Evolutionary conservation across 2,329 filamentous ascomycete genomes (phyloP).

Genomic region (Botryotinia calthae): DNA sequence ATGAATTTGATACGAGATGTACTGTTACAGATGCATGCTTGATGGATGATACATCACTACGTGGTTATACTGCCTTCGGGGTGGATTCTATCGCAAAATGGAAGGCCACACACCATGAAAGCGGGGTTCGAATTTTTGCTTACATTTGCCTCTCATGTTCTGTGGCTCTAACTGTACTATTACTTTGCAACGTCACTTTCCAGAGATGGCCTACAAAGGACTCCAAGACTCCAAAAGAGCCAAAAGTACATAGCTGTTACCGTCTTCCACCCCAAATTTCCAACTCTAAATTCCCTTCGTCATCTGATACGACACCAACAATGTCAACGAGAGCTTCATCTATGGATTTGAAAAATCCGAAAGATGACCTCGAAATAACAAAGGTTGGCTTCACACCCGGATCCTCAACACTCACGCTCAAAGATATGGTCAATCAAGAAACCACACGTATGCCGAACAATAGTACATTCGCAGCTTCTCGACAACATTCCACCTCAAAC

Average conservation of each 20-base stretch:
- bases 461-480: not conserved
- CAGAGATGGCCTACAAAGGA: slow-evolving; percentile 11
- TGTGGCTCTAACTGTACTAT: not conserved
- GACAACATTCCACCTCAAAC: not conserved
- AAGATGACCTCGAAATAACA: not conserved
- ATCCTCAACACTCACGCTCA: not conserved
- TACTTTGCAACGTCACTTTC: slow-evolving; percentile 12
- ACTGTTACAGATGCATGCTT: slow-evolving; percentile 38
- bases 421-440: not conserved
- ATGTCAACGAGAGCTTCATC: slow-evolving; percentile 1
- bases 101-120: slow-evolving; percentile 20
- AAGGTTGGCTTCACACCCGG: not conserved
- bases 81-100: slow-evolving; percentile 21
- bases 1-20: slow-evolving; percentile 38
- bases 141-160: slow-evolving; percentile 20
- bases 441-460: not conserved
- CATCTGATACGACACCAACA: not conserved
- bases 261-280: slow-evolving; percentile 11
- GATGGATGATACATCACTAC: slow-evolving; percentile 27
- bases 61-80: slow-evolving; percentile 22
- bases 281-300: not conserved
- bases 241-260: not conserved
- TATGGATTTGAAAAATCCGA: not conserved
- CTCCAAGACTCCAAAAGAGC: slow-evolving; percentile 5
- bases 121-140: slow-evolving; percentile 12